Evolutionary conservation across 2,329 filamentous ascomycete genomes (phyloP), one percentile per base, ranked within the genome.

Genomic region (Monosporascus sp.): DNA sequence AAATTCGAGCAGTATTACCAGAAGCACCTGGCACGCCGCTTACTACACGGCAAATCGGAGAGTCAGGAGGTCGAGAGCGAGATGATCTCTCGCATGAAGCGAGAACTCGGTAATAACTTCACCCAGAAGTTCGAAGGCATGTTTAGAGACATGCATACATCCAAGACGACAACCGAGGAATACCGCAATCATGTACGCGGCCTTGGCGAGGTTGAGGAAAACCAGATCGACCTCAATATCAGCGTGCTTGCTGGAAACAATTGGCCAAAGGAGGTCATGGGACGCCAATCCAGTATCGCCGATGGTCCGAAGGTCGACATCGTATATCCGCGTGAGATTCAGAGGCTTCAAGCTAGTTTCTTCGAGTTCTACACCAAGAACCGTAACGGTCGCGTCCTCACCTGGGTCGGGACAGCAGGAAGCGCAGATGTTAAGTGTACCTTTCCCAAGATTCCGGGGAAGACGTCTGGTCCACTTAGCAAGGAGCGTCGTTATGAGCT

Each of bases 1-100:
- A 79, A 96, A 61, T 97, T 99, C 65, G 93, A 99, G 74, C 85
- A 89, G 5, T 99, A 99, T 71, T 97, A 99, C 76, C 96, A 97
- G 76, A 96, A 96, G 68, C 94, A 99, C 72, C 80, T 99, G 24
- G 93, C 90, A 45, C 87, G 90, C 55, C 85, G 94, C 50, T 75
- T 99, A 43, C 77, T 99, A 18, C 89, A 94, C 73, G 89, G 87
- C 67, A 95, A 94, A 64, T 93, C 91, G 0, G 87, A 95, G 61
- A 96, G 89, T 67, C 87, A 90, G 59, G 93, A 97, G 64, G 90
- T 91, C 1, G 94, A 99, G 72, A 92, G 93, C 68, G 88, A 94
- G 65, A 95, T 99, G 83, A 94, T 99, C 50, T 88, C 87, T 0
- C 89, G 93, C 58, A 97, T 99, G 91, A 97, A 97, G 79, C 84